Evolutionary conservation across 2,329 filamentous ascomycete genomes (phyloP).

Genomic region (Paracoccidioides lutzii): DNA sequence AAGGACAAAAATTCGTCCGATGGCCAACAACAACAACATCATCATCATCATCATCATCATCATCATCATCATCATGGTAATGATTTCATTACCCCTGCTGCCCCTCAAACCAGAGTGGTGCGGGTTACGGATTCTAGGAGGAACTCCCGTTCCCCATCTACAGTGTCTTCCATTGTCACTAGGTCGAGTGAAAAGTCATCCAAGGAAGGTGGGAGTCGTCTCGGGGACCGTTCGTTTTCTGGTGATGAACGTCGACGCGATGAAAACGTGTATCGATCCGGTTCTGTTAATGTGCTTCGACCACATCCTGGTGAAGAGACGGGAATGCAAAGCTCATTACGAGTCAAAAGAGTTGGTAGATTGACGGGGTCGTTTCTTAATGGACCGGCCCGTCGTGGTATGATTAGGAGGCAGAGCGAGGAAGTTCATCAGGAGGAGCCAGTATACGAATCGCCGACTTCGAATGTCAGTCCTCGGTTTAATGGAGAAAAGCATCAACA

Average conservation of each 20-base stretch:
- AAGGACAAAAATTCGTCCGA: constrained; percentile 19
- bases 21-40: background rate
- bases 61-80: constrained; percentile 10
- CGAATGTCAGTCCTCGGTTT: constrained; percentile 20
- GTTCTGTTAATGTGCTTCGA: constrained; percentile 26
- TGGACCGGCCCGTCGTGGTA: constrained; percentile 63
- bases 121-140: constrained; percentile 31
- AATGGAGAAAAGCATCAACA: constrained; percentile 10
- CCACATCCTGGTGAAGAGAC: constrained; percentile 47
- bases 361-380: constrained; percentile 65
- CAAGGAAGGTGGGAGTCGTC: constrained; percentile 18
- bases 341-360: constrained; percentile 64
- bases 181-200: constrained; percentile 20
- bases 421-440: constrained; percentile 43
- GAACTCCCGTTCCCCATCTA: constrained; percentile 28
- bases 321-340: constrained; percentile 58
- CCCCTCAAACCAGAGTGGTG: constrained; percentile 31
- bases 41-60: constrained; percentile 7
- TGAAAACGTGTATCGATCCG: constrained; percentile 21
- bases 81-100: constrained; percentile 36
- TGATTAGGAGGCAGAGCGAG: constrained; percentile 48
- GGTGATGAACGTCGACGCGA: constrained; percentile 24
- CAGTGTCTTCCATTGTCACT: constrained; percentile 24
- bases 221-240: constrained; percentile 19
- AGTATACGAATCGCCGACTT: constrained; percentile 11